Conservation (phyloP, 805 yeast genomes). For the Wickerhamiella nectarea region DNA sequence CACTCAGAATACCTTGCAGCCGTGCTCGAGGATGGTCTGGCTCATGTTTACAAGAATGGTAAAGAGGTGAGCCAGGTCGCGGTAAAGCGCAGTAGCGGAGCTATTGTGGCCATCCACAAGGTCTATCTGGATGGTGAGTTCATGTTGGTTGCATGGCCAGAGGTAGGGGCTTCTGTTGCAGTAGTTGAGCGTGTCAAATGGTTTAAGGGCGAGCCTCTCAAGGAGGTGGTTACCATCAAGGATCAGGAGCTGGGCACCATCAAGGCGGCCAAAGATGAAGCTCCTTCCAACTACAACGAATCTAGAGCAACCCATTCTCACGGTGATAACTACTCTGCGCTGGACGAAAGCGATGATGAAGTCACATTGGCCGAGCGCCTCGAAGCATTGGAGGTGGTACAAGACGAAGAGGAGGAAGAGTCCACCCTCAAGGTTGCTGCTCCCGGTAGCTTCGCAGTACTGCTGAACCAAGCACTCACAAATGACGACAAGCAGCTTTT, state of each 20-base stretch:
- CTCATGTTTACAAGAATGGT: conserved; percentile 55
- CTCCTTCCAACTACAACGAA: conserved; percentile 28
- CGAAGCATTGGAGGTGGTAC: conserved; percentile 24
- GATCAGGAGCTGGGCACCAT: conserved; percentile 19
- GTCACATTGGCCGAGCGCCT: conserved; percentile 32
- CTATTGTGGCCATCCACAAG: conserved; percentile 7
- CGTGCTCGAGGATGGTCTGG: conserved; percentile 58
- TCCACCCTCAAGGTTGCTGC: conserved; percentile 11
- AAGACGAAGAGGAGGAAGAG: conserved; percentile 13
- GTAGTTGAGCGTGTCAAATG: conserved; percentile 24
- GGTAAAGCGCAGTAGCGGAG: conserved; percentile 8
- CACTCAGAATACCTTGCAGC: conserved; percentile 31
- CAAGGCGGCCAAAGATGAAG: conserved; percentile 30
- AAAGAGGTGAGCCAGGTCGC: conserved; percentile 15
- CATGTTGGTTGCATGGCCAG: conserved; percentile 22
- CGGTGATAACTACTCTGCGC: conserved; percentile 25
- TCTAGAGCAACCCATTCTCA: conserved; percentile 23
- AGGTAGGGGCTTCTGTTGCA: conserved; percentile 22
- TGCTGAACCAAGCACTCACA: conserved; percentile 77
- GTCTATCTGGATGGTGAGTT: conserved; percentile 14
- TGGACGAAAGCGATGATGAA: conserved; percentile 25
- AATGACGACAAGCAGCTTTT: conserved; percentile 76
- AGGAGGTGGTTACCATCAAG: conserved; percentile 14
- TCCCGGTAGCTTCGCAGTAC: conserved; percentile 67
- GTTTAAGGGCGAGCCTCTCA: conserved; percentile 11